phyloP scores from a whole-genome alignment of 805 yeast species.

The Sungouiozyma intestinalis region DNA sequence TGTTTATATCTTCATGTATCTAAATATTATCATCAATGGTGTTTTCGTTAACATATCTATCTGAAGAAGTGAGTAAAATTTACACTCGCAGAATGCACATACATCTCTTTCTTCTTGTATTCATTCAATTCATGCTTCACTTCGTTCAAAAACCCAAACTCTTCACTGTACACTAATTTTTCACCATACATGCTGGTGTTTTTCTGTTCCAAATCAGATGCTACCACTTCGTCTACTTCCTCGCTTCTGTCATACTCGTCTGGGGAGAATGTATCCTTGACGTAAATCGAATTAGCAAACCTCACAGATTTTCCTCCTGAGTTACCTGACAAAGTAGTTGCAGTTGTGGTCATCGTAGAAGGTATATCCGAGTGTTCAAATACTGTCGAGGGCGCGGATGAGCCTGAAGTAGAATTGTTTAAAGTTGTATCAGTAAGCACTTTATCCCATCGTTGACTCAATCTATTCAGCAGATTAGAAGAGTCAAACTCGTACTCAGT shows the following conservation, averaged over 20 bases:
- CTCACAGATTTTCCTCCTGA: slow-evolving; percentile 10
- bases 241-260: slow-evolving; percentile 23
- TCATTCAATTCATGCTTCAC: slow-evolving; percentile 57
- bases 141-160: slow-evolving; percentile 13
- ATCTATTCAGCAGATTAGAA: slow-evolving; percentile 4
- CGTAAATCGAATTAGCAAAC: slow-evolving; percentile 20
- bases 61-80: slow-evolving; percentile 54
- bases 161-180: slow-evolving; percentile 4
- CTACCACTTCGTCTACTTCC: slow-evolving; percentile 4
- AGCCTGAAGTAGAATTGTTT: background rate
- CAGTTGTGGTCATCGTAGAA: background rate
- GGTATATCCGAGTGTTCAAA: slow-evolving; percentile 1
- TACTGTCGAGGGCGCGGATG: background rate
- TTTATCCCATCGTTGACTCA: slow-evolving; percentile 17
- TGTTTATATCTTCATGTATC: too few relatives aligned
- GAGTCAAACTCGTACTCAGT: slow-evolving; percentile 14
- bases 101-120: slow-evolving; percentile 57
- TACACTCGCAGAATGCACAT: slow-evolving; percentile 52
- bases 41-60: background rate
- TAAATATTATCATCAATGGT: too few relatives aligned
- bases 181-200: slow-evolving; percentile 1
- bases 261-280: slow-evolving; percentile 22
- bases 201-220: background rate
- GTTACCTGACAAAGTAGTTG: background rate
- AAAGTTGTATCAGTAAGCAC: slow-evolving; percentile 9